Conservation (phyloP, 139 green algal species). For the Yamagishiella unicocca region DNA sequence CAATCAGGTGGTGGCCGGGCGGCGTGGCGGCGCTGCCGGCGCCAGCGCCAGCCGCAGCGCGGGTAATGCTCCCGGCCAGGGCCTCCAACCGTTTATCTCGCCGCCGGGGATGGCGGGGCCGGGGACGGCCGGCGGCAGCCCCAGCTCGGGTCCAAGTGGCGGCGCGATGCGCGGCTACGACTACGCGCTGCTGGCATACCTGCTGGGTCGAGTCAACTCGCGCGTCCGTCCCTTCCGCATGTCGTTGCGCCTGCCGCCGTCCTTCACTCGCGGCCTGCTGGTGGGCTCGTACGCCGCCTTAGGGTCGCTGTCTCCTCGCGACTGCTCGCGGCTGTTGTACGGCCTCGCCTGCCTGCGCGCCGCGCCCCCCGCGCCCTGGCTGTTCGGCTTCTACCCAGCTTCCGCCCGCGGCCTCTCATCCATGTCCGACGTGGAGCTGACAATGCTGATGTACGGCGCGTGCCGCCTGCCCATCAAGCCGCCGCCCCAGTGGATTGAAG, state of each 20-base stretch:
- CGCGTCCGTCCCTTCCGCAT: background rate
- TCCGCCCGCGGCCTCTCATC: background rate
- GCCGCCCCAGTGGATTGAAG: slow-evolving; percentile 31
- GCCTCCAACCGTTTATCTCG: no score
- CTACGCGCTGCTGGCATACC: background rate
- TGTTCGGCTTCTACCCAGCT: slow-evolving; percentile 10
- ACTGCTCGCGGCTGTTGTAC: slow-evolving; percentile 27
- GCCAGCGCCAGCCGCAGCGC: background rate
- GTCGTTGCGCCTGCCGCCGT: slow-evolving; percentile 3
- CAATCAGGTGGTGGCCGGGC: background rate
- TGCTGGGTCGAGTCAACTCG: slow-evolving; percentile 2
- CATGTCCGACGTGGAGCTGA: slow-evolving; percentile 14
- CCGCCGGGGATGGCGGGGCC: no score
- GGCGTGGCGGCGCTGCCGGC: background rate
- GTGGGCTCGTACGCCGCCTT: background rate
- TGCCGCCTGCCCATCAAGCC: background rate
- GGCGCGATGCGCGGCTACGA: background rate
- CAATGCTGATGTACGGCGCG: slow-evolving; percentile 29
- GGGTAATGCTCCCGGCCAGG: no score
- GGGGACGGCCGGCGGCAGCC: background rate
- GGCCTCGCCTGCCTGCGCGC: background rate
- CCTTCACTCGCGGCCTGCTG: background rate
- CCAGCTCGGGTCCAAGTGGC: no score
- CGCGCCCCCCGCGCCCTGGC: background rate
- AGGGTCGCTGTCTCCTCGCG: background rate